phyloP scores from a whole-genome alignment of 768 basidiomycete genomes.

The Mycena crocata region DNA sequence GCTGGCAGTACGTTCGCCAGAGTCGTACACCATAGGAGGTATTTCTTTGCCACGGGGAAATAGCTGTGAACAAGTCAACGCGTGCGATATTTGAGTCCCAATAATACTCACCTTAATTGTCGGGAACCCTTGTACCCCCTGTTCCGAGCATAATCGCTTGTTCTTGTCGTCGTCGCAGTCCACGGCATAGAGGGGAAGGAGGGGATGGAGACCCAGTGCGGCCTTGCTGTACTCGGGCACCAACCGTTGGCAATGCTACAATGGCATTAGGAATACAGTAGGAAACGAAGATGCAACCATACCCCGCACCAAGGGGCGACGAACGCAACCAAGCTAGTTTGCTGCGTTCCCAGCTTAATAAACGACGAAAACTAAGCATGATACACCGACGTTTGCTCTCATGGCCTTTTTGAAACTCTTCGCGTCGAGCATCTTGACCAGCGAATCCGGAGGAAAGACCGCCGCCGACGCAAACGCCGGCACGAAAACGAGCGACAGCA shows the following conservation, averaged over 20 bases:
- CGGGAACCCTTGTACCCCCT: conserved; percentile 92
- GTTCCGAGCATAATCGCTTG: conserved; percentile 84
- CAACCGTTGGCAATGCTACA: conserved; percentile 87
- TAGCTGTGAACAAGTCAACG: conserved; percentile 54
- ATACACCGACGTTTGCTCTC: conserved; percentile 75
- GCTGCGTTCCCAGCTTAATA: conserved; percentile 49
- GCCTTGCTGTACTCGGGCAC: conserved; percentile 89
- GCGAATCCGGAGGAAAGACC: conserved; percentile 61
- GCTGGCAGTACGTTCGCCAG: conserved; percentile 75
- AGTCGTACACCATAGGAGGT: conserved; percentile 73
- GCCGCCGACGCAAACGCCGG: conserved; percentile 56
- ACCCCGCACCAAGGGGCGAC: conserved; percentile 97
- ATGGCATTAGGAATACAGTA: conserved; percentile 3
- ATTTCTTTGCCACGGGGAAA: conserved; percentile 82
- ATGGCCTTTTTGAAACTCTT: conserved; percentile 78
- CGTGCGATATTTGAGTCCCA: background rate
- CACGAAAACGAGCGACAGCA: conserved; percentile 45
- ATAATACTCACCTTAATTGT: conserved; percentile 78
- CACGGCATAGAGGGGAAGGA: conserved; percentile 92
- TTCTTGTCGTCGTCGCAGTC: conserved; percentile 90
- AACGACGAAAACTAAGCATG: background rate
- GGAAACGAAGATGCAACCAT: conserved; percentile 10
- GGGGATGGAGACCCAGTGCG: conserved; percentile 79
- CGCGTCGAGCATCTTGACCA: conserved; percentile 80
- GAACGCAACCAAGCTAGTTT: conserved; percentile 86